phyloP scores from a whole-genome alignment of 2,329 filamentous ascomycete species.

The Monosporascus sp. region DNA sequence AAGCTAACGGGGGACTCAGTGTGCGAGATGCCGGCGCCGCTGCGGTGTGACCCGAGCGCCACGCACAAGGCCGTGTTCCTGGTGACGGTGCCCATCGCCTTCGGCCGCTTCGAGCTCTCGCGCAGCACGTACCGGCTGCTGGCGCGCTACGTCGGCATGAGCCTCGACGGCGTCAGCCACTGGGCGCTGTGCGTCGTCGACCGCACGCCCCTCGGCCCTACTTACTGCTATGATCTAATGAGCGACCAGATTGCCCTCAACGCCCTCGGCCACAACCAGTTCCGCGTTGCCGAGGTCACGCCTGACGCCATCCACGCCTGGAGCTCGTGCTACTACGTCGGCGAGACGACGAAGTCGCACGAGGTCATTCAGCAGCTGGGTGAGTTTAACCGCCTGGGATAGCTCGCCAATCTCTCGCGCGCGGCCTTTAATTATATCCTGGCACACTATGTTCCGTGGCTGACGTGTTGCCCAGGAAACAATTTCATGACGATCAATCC shows the following conservation, averaged over 20 bases:
- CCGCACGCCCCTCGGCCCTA: constrained; percentile 13
- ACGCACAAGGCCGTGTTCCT: constrained; percentile 21
- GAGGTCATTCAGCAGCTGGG: constrained; percentile 24
- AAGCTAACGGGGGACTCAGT: constrained; percentile 19
- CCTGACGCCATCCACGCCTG: constrained; percentile 22
- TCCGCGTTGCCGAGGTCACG: constrained; percentile 25
- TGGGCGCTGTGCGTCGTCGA: constrained; percentile 25
- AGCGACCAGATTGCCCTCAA: constrained; percentile 24
- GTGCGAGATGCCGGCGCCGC: constrained; percentile 14
- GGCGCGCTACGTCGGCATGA: constrained; percentile 25
- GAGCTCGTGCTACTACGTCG: constrained; percentile 26
- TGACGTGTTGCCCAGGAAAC: constrained; percentile 11
- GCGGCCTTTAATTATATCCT: too few species aligned
- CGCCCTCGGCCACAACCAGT: constrained; percentile 21
- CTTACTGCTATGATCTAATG: constrained; percentile 26
- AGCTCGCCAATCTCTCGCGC: too few species aligned
- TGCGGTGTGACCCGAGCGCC: constrained; percentile 12
- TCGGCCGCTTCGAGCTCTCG: constrained; percentile 22
- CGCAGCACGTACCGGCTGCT: constrained; percentile 21
- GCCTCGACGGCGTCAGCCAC: constrained; percentile 22
- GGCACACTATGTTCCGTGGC: neutral
- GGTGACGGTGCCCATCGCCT: constrained; percentile 23
- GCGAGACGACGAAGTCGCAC: constrained; percentile 26
- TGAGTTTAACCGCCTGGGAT: constrained; percentile 5
- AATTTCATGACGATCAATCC: constrained; percentile 24